phyloP scores from a whole-genome alignment of 345 rosid genomes.

The Turritis glabra region DNA sequence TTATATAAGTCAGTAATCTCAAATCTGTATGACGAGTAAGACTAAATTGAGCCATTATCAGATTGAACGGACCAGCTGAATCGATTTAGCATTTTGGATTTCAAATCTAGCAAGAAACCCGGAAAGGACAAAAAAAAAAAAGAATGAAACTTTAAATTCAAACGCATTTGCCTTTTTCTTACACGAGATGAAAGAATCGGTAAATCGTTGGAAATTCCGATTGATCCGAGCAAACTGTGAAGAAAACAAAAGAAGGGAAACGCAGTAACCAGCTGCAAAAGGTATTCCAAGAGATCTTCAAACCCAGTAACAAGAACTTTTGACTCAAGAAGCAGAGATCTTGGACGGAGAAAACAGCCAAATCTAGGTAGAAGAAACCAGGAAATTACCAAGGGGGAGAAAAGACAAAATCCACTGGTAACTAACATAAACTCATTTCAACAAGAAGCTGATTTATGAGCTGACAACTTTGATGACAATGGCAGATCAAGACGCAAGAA shows the following conservation, averaged over 20 bases:
- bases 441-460: constrained; percentile 33
- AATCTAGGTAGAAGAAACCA: constrained; percentile 16
- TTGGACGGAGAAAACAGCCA: constrained; percentile 11
- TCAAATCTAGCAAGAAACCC: constrained; percentile 10
- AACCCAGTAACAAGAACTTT: not conserved
- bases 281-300: constrained; percentile 12
- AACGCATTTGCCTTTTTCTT: constrained; percentile 26
- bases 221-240: not conserved
- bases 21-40: not conserved
- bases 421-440: constrained; percentile 15
- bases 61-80: constrained; percentile 16
- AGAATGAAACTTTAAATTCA: constrained; percentile 11
- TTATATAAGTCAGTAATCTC: not conserved
- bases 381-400: constrained; percentile 16
- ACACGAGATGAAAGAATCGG: not conserved
- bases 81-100: constrained; percentile 4
- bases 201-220: constrained; percentile 13
- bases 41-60: not conserved
- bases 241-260: not conserved
- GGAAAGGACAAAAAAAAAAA: not conserved
- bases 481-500: constrained; percentile 28
- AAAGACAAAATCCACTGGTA: not conserved
- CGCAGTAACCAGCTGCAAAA: not conserved
- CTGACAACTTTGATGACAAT: constrained; percentile 20
- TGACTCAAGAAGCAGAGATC: constrained; percentile 27